Percentiles rank a stretch among this genome's conserved stretches.
These are phyloP conservation scores for Elsinoe batatas DNA, from an alignment of 2,329 filamentous ascomycete species.

Conservation along the genomic window DNA sequence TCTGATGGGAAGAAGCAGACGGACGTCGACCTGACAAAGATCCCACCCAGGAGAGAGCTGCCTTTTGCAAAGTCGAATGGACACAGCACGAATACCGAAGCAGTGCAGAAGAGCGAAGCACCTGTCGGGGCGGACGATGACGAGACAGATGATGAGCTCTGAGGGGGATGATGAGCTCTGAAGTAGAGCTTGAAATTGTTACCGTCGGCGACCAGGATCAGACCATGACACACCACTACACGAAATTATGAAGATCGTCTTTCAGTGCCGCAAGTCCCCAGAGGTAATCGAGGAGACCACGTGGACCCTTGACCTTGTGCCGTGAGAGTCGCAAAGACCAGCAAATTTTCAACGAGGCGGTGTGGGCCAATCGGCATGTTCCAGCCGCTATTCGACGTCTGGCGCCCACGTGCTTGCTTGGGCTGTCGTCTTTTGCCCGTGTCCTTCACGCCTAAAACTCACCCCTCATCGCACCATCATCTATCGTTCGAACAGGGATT, in stretches of 20 bases:
- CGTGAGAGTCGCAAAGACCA: too few species aligned
- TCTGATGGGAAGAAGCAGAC: background rate
- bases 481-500: conserved; percentile 1
- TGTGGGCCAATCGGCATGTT: background rate
- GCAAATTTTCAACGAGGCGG: too few species aligned
- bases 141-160: conserved; percentile 28
- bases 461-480: background rate
- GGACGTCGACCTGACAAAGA: conserved; percentile 16
- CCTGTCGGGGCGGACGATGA: conserved; percentile 19
- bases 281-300: too few species aligned
- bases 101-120: background rate
- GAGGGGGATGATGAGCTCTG: conserved; percentile 10
- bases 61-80: conserved; percentile 33
- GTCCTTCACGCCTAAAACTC: background rate
- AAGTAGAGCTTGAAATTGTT: too few species aligned
- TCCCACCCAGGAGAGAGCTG: conserved; percentile 33
- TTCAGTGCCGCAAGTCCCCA: background rate
- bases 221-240: background rate
- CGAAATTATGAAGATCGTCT: background rate
- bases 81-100: background rate
- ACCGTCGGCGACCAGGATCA: background rate
- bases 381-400: background rate
- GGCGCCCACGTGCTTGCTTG: background rate
- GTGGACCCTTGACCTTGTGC: too few species aligned
- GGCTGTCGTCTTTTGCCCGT: background rate